Base-by-base conservation (phyloP, 257 asterid genomes). In the Solanum chiquidenum region DNA sequence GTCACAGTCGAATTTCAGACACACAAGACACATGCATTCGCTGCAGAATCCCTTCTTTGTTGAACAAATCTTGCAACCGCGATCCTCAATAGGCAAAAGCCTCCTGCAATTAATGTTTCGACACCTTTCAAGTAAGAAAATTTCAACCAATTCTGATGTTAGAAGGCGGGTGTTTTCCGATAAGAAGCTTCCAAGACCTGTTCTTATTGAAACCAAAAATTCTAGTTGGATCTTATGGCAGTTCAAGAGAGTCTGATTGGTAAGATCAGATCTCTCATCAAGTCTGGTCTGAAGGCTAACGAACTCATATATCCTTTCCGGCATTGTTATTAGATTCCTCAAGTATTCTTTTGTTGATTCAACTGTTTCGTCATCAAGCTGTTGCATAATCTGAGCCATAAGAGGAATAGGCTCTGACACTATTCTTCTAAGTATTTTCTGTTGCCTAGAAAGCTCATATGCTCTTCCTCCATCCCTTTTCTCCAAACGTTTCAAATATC, bases 21-120 rank as follows among this genome's bases (percentile, higher is more conserved):
- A 97, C 3, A 96, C 94, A 1, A 98, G 98, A 84, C 99, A 97
- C 99, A 97, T 97, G 92, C 99, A 97, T 90, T 95, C 99, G 21
- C 98, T 93, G 93, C 99, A 95, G 86, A 97, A 97, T 31, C 98
- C 99, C 88, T 92, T 95, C 66, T 93, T 95, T 0, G 91, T 91
- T 2, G 98, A 94, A 90, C 99, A 97, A 89, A 95, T 93, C 90
- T 94, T 95, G 93, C 98, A 95, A 83, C 95, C 96, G 37, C 95
- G 94, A 88, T 95, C 98, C 12, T 97, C 98, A 37, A 95, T 98
- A 0, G 98, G 98, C 66, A 97, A 90, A 44, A 86, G 5, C 89
- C 95, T 92, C 93, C 83, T 92, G 91, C 99, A 97, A 23, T 90
- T 91, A 16, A 95, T 68, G 89, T 97, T 97, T 87, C 95, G 93